phyloP scores from a whole-genome alignment of 1,284 basidiomycete species.

The Athelia psychrophila region DNA sequence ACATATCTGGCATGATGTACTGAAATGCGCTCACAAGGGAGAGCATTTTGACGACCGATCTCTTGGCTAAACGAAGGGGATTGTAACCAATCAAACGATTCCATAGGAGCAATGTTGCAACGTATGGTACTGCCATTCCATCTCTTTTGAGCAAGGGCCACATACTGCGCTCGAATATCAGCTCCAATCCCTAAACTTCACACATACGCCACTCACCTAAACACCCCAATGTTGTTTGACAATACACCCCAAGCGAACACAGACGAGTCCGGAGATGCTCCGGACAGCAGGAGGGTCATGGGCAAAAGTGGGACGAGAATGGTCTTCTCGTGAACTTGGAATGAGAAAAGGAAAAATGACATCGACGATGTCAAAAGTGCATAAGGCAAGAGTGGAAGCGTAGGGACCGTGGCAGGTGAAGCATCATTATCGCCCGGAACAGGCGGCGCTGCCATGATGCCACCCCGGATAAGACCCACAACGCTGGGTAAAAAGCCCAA shows the following conservation, averaged over 20 bases:
- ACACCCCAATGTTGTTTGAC: slow-evolving; percentile 84
- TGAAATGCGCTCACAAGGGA: slow-evolving; percentile 49
- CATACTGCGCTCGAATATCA: slow-evolving; percentile 56
- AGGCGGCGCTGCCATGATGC: slow-evolving; percentile 24
- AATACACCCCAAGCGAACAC: slow-evolving; percentile 79
- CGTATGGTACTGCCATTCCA: slow-evolving; percentile 74
- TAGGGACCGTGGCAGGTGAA: slow-evolving; percentile 37
- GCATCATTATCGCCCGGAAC: slow-evolving; percentile 9
- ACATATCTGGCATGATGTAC: not conserved
- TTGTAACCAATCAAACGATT: slow-evolving; percentile 81
- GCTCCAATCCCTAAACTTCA: not conserved
- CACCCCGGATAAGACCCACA: slow-evolving; percentile 48
- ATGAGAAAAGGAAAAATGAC: slow-evolving; percentile 94
- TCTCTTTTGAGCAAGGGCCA: slow-evolving; percentile 86
- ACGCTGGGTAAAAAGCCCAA: slow-evolving; percentile 65
- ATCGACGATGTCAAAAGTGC: slow-evolving; percentile 73
- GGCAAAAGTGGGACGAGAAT: slow-evolving; percentile 88
- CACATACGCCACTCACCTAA: slow-evolving; percentile 57
- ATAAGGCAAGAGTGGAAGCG: slow-evolving; percentile 63
- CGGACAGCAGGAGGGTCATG: slow-evolving; percentile 75
- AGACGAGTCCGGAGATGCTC: slow-evolving; percentile 54
- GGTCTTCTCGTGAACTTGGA: slow-evolving; percentile 95
- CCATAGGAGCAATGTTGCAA: slow-evolving; percentile 70
- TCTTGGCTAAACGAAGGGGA: slow-evolving; percentile 42
- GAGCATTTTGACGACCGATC: slow-evolving; percentile 51